Conservation (phyloP, 306 rosid species). For the Casuarina cunninghamiana region DNA sequence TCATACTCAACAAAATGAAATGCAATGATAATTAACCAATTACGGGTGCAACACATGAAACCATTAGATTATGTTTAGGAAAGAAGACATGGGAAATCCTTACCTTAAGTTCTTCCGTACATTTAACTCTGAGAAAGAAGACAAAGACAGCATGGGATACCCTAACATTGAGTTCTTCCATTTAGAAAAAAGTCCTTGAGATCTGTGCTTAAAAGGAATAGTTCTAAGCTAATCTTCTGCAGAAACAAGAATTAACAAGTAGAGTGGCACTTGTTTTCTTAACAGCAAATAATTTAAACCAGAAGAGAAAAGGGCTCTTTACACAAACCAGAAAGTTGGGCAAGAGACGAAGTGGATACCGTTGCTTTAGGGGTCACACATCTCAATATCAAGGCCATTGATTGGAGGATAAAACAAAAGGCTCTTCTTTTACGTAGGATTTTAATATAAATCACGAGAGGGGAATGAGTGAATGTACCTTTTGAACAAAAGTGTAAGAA, state of each 20-base stretch:
- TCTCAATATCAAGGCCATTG: slow-evolving; percentile 3
- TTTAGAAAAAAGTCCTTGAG: slow-evolving; percentile 16
- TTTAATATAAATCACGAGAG: neutral
- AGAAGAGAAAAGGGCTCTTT: no score
- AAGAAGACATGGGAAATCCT: neutral
- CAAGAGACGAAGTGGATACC: no score
- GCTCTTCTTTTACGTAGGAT: neutral
- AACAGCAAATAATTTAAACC: no score
- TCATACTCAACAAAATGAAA: no score
- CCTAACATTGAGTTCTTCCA: neutral
- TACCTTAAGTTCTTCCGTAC: neutral
- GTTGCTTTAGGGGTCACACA: neutral
- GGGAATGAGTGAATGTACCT: no score
- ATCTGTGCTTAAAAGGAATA: slow-evolving; percentile 17
- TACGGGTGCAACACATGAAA: neutral
- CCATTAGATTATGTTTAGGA: neutral
- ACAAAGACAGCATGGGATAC: neutral
- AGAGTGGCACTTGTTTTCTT: no score
- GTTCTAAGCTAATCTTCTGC: neutral
- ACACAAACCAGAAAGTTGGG: no score
- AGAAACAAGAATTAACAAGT: neutral
- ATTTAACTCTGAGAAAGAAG: no score
- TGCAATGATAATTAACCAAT: neutral
- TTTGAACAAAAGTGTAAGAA: neutral
- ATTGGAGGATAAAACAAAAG: neutral